A percentile compares a stretch with the other conserved stretches of the same genome.
phyloP scores from a whole-genome alignment of 2,329 filamentous ascomycete genomes.

The Colletotrichum horii region DNA sequence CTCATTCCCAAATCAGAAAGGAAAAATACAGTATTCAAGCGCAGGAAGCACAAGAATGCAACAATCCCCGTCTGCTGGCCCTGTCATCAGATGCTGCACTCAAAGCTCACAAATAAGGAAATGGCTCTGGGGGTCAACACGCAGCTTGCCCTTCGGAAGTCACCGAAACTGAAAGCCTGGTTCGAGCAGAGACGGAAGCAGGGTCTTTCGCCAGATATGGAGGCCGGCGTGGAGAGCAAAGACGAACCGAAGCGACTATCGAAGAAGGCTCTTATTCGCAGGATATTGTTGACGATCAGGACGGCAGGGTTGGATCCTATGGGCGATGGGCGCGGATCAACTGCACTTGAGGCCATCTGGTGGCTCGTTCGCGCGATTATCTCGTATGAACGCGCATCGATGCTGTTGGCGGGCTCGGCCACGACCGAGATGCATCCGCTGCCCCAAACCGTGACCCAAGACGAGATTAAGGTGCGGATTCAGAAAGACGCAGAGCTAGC shows the following conservation, averaged over 20 bases:
- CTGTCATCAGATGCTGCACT: background rate
- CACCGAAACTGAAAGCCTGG: background rate
- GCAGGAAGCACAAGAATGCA: background rate
- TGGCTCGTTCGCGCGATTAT: background rate
- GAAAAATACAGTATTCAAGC: background rate
- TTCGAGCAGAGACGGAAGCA: background rate
- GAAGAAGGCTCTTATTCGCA: background rate
- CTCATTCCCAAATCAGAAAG: background rate
- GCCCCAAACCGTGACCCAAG: background rate
- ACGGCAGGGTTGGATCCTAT: background rate
- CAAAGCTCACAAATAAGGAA: background rate
- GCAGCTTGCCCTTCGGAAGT: background rate
- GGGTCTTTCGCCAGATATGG: background rate
- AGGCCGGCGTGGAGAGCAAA: background rate
- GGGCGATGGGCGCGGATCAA: background rate
- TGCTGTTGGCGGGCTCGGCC: background rate
- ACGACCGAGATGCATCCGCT: background rate
- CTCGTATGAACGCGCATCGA: background rate
- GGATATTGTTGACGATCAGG: background rate
- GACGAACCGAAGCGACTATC: background rate
- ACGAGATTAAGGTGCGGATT: background rate
- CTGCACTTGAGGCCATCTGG: background rate
- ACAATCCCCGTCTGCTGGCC: background rate
- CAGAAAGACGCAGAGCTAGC: background rate
- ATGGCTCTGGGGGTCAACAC: background rate